Evolutionary conservation across 108 stramenopile genomes (phyloP), one percentile per base, ranked within the genome.

Genomic region (Stephanodiscus triporus): DNA sequence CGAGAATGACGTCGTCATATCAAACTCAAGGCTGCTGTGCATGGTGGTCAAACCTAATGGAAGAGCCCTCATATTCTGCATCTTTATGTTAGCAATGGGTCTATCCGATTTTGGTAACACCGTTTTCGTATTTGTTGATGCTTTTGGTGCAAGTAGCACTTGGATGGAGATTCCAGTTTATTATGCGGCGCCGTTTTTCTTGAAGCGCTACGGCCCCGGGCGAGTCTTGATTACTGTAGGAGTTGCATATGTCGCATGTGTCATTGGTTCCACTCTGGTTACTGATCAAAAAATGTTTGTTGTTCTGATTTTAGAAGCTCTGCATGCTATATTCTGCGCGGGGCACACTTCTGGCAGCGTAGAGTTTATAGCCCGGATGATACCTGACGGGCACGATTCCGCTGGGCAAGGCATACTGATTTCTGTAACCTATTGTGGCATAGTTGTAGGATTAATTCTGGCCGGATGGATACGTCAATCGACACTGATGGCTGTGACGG

Each of bases 301-400:
- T 16, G 75, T 90, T 14, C 61, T 92, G 23, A 43, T 77, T 9
- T 76, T 90, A n/a, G 91, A 92, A 73, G 77, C 86, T 8, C 67
- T 92, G 17, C 91, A 92, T 66, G 91, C 89, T 6, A 63, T 90
- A 27, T 88, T 88, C 9, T 92, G 83, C 62, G 89, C 87, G 10
- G 77, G 87, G 40, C 51, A 49, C 5, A 66, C 76, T 49, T 72
- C 81, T 34, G 82, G 81, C 14, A 54, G 66, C 37, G 85, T 87
- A 4, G 87, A 90, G 27, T 86, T 70, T 27, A 73, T 82, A 14
- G 65, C 79, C 9, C 50, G 61, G 34, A 56, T 77, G 5, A 68
- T 71, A 17, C 85, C 88, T 26, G 38, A 83, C 9, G 86, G 89
- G 37, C 77, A 69, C 38, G 83, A 88, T 48, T 84, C 90, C 17